Evolutionary conservation across 257 asterid species (phyloP).

Genomic region (Marsdenia floribunda): DNA sequence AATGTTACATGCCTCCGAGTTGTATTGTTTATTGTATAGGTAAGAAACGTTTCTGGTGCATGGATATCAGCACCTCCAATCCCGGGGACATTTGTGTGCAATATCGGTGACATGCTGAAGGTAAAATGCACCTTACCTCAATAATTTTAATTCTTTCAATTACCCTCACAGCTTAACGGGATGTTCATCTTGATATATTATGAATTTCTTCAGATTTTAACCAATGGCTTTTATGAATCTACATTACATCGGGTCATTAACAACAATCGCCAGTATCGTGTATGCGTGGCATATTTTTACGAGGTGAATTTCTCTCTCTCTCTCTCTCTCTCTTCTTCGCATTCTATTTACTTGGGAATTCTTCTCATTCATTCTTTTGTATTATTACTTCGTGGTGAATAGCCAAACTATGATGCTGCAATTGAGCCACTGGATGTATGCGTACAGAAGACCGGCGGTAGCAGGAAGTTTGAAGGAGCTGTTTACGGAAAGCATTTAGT

Average conservation of each 20-base stretch:
- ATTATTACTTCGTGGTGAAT: slow-evolving; percentile 4
- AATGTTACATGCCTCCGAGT: neutral
- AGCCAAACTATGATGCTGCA: slow-evolving; percentile 77
- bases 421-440: slow-evolving; percentile 66
- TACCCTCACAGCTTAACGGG: neutral
- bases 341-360: neutral
- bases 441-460: slow-evolving; percentile 56
- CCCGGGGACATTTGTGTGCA: slow-evolving; percentile 87
- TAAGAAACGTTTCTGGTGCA: slow-evolving; percentile 60
- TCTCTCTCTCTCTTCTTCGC: neutral
- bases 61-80: slow-evolving; percentile 76
- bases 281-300: slow-evolving; percentile 78
- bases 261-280: slow-evolving; percentile 56
- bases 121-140: slow-evolving; percentile 21
- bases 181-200: too few species aligned
- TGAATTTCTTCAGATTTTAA: slow-evolving; percentile 43
- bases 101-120: slow-evolving; percentile 91
- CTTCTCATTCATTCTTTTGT: neutral
- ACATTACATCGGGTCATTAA: slow-evolving; percentile 80
- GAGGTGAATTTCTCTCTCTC: slow-evolving; percentile 47
- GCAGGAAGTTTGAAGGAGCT: slow-evolving; percentile 56
- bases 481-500: slow-evolving; percentile 88
- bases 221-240: slow-evolving; percentile 79
- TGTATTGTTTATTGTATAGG: slow-evolving; percentile 29
- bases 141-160: neutral